Evolutionary conservation across 176 grass and related monocot genomes (phyloP), one percentile per base, ranked within the genome.

Genomic region (Miscanthus lutarioriparius): DNA sequence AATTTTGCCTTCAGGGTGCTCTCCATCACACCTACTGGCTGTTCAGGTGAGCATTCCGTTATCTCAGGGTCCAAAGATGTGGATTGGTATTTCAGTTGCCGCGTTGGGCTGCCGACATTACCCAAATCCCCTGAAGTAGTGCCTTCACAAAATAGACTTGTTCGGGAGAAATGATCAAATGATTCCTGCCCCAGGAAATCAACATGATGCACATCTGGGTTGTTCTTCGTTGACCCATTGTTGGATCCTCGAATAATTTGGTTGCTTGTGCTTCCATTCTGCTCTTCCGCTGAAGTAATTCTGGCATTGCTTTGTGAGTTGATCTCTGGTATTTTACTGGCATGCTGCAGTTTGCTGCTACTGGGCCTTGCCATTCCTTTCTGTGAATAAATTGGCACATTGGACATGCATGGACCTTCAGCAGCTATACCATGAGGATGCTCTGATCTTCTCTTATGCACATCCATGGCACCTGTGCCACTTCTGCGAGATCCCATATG

Each of bases 1-100:
- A 97, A 90, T 81, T 93, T 97, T 73, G 88, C 88, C 74, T 97
- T 97, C 69, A 97, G 56, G 56, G 94, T 94, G 80, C 85, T 88
- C 20, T 76, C 82, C 43, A 81, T 82, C 64, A 92, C 64, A 6
- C 67, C 83, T 67, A 32, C 53, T 36, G 69, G 63, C 7, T 76
- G 53, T 72, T 87, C 89, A 0, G 88, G 79, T 63, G 89, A 80
- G 73, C 77, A 82, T 90, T 90, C 83, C 2, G 47, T 77, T 15
- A 90, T 87, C 62, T 78, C 84, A 71, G 81, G 51, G 25, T 82
- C 56, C 28, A 81, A 72, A 76, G 74, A 38, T 22, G 75, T 25
- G 75, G 44, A 80, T 28, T 76, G 85, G 49, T 76, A 79, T 49
- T 76, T 78, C 30, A 17, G 40, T 38, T 88, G 65, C 27, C 28